These are phyloP conservation scores for Dothiorella sarmentorum DNA, from an alignment of 2,329 filamentous ascomycete species.

Conservation along the genomic window DNA sequence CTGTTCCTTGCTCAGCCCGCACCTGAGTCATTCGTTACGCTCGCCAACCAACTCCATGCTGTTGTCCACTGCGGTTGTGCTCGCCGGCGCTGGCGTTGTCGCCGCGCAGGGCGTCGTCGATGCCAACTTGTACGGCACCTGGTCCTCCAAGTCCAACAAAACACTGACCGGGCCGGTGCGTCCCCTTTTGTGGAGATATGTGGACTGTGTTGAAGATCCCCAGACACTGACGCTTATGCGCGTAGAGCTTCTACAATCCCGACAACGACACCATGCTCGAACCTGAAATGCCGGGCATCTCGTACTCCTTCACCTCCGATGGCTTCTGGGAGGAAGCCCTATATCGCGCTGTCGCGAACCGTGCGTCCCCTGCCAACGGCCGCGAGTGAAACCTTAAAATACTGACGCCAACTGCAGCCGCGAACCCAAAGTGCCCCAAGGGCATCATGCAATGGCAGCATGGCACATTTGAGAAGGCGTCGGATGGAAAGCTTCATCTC, in stretches of 20 bases:
- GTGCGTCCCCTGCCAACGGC: constrained; percentile 47
- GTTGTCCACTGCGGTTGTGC: neutral
- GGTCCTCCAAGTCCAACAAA: constrained; percentile 67
- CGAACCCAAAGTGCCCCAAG: constrained; percentile 58
- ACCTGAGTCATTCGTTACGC: constrained; percentile 19
- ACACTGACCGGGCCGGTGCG: constrained; percentile 67
- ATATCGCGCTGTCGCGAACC: constrained; percentile 67
- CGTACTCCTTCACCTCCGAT: constrained; percentile 68
- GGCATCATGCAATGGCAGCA: constrained; percentile 73
- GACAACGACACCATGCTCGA: constrained; percentile 63
- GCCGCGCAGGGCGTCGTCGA: constrained; percentile 40
- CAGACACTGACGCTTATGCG: neutral
- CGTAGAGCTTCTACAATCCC: constrained; percentile 66
- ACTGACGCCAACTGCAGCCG: constrained; percentile 45
- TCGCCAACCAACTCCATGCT: constrained; percentile 16
- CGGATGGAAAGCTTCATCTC: constrained; percentile 58
- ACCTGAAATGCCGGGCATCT: constrained; percentile 62
- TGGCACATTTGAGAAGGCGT: constrained; percentile 56
- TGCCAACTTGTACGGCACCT: constrained; percentile 62
- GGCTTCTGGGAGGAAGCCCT: constrained; percentile 67
- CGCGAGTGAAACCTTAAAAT: neutral
- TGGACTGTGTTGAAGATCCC: neutral
- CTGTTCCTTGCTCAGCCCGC: neutral
- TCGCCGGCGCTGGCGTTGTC: constrained; percentile 32
- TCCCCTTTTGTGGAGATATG: constrained; percentile 20